phyloP scores from a whole-genome alignment of 306 rosid genomes.

The Malus orientalis region DNA sequence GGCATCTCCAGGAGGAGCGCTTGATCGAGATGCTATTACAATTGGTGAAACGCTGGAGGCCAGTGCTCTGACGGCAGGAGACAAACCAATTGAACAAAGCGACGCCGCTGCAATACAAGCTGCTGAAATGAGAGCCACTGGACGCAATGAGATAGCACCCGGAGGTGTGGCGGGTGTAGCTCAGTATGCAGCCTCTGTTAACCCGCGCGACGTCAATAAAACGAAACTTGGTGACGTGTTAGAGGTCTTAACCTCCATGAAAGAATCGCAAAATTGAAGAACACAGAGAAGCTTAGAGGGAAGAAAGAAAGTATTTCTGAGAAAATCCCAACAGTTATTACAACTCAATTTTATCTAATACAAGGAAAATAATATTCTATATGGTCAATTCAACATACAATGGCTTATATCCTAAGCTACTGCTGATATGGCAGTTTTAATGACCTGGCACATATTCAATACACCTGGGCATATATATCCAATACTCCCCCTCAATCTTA shows the following conservation, averaged over 20 bases:
- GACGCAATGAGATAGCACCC: neutral
- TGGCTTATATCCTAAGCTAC: too few species aligned
- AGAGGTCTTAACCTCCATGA: neutral
- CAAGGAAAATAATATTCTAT: too few species aligned
- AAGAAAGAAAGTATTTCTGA: too few species aligned
- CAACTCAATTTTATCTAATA: too few species aligned
- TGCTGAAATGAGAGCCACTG: slow-evolving; percentile 37
- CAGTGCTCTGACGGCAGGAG: slow-evolving; percentile 16
- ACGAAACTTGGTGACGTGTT: slow-evolving; percentile 35
- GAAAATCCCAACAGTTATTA: too few species aligned
- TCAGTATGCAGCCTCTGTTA: slow-evolving; percentile 38
- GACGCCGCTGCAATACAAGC: slow-evolving; percentile 52
- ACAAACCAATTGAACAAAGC: slow-evolving; percentile 40
- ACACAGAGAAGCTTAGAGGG: too few species aligned
- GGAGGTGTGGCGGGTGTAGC: slow-evolving; percentile 40
- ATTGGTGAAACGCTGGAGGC: slow-evolving; percentile 66
- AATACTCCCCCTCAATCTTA: too few species aligned
- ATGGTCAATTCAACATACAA: too few species aligned
- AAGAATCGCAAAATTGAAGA: too few species aligned
- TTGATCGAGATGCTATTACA: slow-evolving; percentile 32
- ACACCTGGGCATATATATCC: too few species aligned
- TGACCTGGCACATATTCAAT: too few species aligned
- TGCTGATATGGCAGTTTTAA: too few species aligned
- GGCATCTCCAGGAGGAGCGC: slow-evolving; percentile 18
- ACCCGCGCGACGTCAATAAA: slow-evolving; percentile 22